Conservation (phyloP, 495 filamentous ascomycete genomes). For the Cercophora scortea region DNA sequence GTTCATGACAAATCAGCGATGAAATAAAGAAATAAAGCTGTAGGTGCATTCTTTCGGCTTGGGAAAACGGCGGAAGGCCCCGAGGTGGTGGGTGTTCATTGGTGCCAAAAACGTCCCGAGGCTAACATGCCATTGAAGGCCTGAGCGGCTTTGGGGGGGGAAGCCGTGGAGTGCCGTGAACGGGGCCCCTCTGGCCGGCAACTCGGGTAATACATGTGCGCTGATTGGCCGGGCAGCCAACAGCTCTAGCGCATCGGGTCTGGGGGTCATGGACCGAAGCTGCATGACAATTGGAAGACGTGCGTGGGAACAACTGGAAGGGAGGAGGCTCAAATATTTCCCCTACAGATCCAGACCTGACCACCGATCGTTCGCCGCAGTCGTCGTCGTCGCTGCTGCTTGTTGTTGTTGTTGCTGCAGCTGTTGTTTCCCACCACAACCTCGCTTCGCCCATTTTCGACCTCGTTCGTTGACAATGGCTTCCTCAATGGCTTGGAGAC, state of each 20-base stretch:
- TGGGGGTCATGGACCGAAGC: slow-evolving; percentile 9
- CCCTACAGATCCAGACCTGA: background rate
- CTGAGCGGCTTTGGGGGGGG: background rate
- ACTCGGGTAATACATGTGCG: slow-evolving; percentile 21
- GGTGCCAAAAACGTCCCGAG: background rate
- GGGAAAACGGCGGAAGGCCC: too few relatives aligned
- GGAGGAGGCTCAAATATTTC: slow-evolving; percentile 21
- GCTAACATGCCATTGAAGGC: background rate
- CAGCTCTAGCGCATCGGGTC: slow-evolving; percentile 14
- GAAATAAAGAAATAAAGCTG: too few relatives aligned
- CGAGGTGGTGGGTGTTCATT: background rate
- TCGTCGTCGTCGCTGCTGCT: too few relatives aligned
- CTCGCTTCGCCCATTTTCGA: background rate
- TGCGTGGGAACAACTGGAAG: too few relatives aligned
- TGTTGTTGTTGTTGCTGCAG: slow-evolving; percentile 8
- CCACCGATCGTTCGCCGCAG: too few relatives aligned
- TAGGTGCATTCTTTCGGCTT: too few relatives aligned
- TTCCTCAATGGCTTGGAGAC: slow-evolving; percentile 45
- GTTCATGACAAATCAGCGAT: too few relatives aligned
- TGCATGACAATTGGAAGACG: background rate
- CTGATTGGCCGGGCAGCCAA: slow-evolving; percentile 15
- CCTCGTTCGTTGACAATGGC: slow-evolving; percentile 35
- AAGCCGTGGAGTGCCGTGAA: background rate
- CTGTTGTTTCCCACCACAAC: slow-evolving; percentile 16
- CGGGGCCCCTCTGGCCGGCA: slow-evolving; percentile 16